Base-by-base conservation (phyloP, 306 rosid genomes). In the Vigna nakashimae region DNA sequence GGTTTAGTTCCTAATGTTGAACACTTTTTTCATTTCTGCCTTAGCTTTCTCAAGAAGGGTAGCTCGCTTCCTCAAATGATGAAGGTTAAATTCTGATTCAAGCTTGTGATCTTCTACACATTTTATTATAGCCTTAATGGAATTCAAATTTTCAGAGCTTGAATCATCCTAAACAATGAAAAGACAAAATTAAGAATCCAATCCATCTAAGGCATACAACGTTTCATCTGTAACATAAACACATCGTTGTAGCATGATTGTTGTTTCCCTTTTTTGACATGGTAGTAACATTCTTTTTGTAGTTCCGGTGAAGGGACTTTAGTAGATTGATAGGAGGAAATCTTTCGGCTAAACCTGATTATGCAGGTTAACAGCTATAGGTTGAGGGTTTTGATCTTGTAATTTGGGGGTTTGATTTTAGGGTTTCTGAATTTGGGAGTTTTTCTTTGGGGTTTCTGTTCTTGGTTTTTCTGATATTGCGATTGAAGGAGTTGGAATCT, bases 81-180 rank as follows among this genome's bases (percentile, higher is more conserved):
- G 90, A 36, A 90, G 82, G 70, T 80, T 71, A 62, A 90, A 92
- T 69, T 89, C 92, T 32, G 92, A 86, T 80, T 92, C 93, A 32
- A 92, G 89, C 75, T 92, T 92, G 90, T 86, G 91, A 87, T 92
- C 93, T 82, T 92, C 97, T 60, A 90, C 91, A 58, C 97, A 92
- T 87, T 83, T 92, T 80, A 92, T 87, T 36, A 86, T 74, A 73
- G 92, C 86, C 87, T 65, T 90, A 11, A 89, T 75, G 52, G 89
- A 88, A 82, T 84, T 84, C 78, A 90, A 80, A 81, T 92, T 96
- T 70, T 71, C 48, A 71, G 85, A 83, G 80, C 51, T 87, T 0
- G 93, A 84, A 58, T 89, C 92, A 57, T 92, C 96, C 96, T 92
- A 85, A 43, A 85, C 78, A 71, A 79, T 53, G 20, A 75, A 55